Base-by-base conservation (phyloP, 805 yeast genomes). In the Huiozyma naganishii region DNA sequence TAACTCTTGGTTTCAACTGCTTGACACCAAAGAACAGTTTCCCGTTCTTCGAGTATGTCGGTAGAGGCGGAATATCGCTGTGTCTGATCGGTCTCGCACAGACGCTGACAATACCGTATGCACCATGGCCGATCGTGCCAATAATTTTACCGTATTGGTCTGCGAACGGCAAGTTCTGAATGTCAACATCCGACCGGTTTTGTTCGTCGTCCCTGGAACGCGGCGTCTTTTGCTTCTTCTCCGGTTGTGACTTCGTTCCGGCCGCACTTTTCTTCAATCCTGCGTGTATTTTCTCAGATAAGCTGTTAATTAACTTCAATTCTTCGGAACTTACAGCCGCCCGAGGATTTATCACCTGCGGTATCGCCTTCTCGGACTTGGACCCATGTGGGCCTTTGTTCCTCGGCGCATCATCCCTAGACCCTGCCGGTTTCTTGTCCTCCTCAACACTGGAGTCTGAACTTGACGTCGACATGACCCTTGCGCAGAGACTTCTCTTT, bases 91-190 rank as follows among this genome's bases (percentile, higher is more conserved):
- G 48, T 43, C 88, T 62, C 81, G 95, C 32, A 83, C 96, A 49
- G 80, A 72, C 56, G 47, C 95, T 74, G 23, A 90, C 97, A 52
- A 86, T 95, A 46, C 98, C 98, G 67, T 90, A 92, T 0, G 98
- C 94, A 42, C 97, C 98, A 62, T 90, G 89, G 27, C 97, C 98
- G 45, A 78, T 72, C 29, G 72, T 63, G 7, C 80, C 80, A 43
- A 69, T 66, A 27, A 72, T 64, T 46, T 66, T 70, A 39, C 81
- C 81, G 51, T 74, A 76, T 50, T 71, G 71, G 12, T 67, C 66
- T 3, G 62, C 49, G 28, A 76, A 56, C 9, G 5, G 32, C 28
- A 11, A 32, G 33, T 13, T n/a, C 6, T 41, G 29, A 7, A 28
- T 29, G n/a, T 36, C 36, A 8, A 32, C 6, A 8, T 17, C 29